These are phyloP conservation scores for Laguncularia racemosa DNA, from an alignment of 345 rosid genomes.

Conservation along the genomic window DNA sequence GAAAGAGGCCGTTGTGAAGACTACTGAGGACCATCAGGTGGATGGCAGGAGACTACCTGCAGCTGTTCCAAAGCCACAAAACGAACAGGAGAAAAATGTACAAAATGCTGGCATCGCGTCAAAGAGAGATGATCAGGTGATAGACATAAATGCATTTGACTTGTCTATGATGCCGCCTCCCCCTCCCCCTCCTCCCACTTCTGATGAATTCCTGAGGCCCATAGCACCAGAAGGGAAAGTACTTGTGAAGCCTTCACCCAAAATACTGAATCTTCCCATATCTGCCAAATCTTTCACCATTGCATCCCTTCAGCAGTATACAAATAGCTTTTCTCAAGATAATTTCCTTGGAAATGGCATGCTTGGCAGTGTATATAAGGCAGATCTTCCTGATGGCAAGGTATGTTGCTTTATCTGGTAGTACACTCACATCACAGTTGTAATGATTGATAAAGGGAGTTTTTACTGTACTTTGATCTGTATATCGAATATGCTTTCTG, in stretches of 20 bases:
- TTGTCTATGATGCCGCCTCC: conserved; percentile 35
- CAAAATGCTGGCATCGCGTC: conserved; percentile 21
- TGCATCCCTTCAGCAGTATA: conserved; percentile 92
- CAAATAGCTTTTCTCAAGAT: conserved; percentile 94
- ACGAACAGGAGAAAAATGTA: conserved; percentile 34
- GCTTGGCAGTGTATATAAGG: conserved; percentile 91
- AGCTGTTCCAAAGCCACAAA: conserved; percentile 37
- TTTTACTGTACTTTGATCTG: too few species aligned
- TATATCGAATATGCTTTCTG: too few species aligned
- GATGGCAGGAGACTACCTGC: conserved; percentile 30
- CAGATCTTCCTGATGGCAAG: conserved; percentile 80
- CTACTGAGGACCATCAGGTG: conserved; percentile 25
- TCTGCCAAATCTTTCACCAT: conserved; percentile 78
- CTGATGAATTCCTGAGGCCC: conserved; percentile 47
- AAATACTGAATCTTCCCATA: conserved; percentile 24
- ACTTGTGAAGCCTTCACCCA: conserved; percentile 35
- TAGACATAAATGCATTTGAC: conserved; percentile 43
- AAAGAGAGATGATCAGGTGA: conserved; percentile 46
- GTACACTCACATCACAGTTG: too few species aligned
- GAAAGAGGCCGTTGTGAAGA: conserved; percentile 26
- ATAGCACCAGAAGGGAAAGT: conserved; percentile 40
- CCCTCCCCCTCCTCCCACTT: conserved; percentile 37
- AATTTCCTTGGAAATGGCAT: conserved; percentile 83
- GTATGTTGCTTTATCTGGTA: conserved; percentile 23
- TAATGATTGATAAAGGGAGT: too few species aligned